A percentile compares a stretch with the other conserved stretches of the same genome.
Evolutionary conservation across 202 grass and related monocot genomes (phyloP).

Genomic region (Schoenoplectus tabernaemontani): DNA sequence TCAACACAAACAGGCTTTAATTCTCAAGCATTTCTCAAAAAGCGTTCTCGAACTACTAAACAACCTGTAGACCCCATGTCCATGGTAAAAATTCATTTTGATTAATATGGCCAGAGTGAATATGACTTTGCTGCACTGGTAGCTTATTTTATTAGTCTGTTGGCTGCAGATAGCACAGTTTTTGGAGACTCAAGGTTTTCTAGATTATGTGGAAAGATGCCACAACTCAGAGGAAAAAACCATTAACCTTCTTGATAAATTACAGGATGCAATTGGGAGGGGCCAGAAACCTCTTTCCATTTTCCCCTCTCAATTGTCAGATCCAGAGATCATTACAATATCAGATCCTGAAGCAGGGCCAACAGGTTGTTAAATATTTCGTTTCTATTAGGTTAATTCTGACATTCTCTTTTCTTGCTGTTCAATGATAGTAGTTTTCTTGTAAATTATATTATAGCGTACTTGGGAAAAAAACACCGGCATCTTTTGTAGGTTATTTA

Average conservation of each 20-base stretch:
- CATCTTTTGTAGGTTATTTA: background rate
- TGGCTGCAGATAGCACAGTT: constrained; percentile 79
- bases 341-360: constrained; percentile 52
- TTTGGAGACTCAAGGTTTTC: constrained; percentile 92
- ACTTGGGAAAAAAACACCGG: background rate
- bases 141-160: constrained; percentile 6
- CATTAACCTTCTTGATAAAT: constrained; percentile 92
- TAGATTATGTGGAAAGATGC: constrained; percentile 98
- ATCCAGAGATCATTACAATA: constrained; percentile 91
- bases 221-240: constrained; percentile 65
- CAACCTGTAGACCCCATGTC: constrained; percentile 87
- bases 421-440: background rate
- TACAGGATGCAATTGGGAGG: constrained; percentile 92
- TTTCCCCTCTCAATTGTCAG: constrained; percentile 67
- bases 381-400: constrained; percentile 22
- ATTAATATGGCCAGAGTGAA: background rate
- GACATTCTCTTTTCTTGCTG: background rate
- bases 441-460: constrained; percentile 8
- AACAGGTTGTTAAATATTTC: constrained; percentile 41
- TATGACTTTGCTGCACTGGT: background rate
- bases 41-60: constrained; percentile 76
- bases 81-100: constrained; percentile 61
- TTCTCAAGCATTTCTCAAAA: constrained; percentile 98
- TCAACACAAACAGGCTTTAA: constrained; percentile 79
- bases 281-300: constrained; percentile 75